phyloP scores from a whole-genome alignment of 2,329 filamentous ascomycete genomes.

The Pseudogymnoascus sp. region DNA sequence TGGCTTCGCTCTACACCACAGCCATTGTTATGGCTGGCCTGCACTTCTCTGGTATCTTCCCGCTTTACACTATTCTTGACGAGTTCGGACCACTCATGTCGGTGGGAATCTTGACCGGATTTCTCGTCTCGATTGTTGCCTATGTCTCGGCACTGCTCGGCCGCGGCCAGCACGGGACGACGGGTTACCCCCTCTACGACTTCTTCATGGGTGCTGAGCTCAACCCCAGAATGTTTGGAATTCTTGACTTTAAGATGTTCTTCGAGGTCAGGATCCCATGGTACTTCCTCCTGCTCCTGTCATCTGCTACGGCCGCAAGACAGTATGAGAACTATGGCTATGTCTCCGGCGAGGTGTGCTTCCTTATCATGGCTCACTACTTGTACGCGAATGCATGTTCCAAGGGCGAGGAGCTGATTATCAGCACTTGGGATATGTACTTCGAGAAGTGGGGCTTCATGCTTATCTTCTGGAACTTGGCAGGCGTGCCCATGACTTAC shows the following conservation, averaged over 20 bases:
- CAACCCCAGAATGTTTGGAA: slow-evolving; percentile 77
- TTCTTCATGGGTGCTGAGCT: slow-evolving; percentile 89
- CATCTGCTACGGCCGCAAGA: slow-evolving; percentile 67
- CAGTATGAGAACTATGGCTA: slow-evolving; percentile 84
- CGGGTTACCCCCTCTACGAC: slow-evolving; percentile 72
- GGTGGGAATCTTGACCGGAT: slow-evolving; percentile 88
- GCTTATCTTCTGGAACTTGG: slow-evolving; percentile 96
- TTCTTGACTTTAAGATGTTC: slow-evolving; percentile 92
- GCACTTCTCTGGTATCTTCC: slow-evolving; percentile 80
- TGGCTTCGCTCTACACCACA: slow-evolving; percentile 81
- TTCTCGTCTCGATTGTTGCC: slow-evolving; percentile 72
- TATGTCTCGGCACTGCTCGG: slow-evolving; percentile 79
- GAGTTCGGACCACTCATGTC: slow-evolving; percentile 91
- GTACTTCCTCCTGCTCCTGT: slow-evolving; percentile 80
- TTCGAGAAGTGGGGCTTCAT: slow-evolving; percentile 97
- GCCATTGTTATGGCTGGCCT: slow-evolving; percentile 64
- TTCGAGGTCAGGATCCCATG: slow-evolving; percentile 88
- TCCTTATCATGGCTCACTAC: slow-evolving; percentile 84
- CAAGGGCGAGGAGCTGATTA: slow-evolving; percentile 87
- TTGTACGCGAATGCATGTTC: slow-evolving; percentile 88
- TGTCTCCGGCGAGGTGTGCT: slow-evolving; percentile 75
- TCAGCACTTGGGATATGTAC: slow-evolving; percentile 92
- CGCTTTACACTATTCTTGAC: slow-evolving; percentile 84
- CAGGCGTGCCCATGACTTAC: slow-evolving; percentile 84
- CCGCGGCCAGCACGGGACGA: slow-evolving; percentile 88